A percentile compares a stretch with the other conserved stretches of the same genome.
Evolutionary conservation across 768 basidiomycete species (phyloP).

Genomic region (Porpolomopsis calyptriformis): DNA sequence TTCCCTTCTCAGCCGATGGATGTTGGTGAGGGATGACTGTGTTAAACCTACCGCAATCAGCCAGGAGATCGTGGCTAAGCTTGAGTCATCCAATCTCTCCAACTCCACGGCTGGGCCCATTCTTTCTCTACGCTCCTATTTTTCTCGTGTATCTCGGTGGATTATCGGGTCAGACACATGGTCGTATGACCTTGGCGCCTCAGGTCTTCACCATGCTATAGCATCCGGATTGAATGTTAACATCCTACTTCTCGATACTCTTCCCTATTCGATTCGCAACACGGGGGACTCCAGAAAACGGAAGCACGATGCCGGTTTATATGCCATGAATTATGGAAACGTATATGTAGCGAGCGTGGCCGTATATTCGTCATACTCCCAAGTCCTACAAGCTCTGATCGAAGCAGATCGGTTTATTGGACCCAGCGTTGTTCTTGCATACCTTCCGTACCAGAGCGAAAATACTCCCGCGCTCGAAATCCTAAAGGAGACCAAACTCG

Average conservation of each 20-base stretch:
- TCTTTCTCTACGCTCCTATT: conserved; percentile 47
- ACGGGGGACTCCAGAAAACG: conserved; percentile 59
- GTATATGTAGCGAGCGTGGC: conserved; percentile 94
- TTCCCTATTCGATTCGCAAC: conserved; percentile 77
- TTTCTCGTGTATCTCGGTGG: conserved; percentile 74
- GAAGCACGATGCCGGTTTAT: conserved; percentile 94
- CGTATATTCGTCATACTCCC: conserved; percentile 90
- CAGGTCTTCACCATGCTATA: conserved; percentile 90
- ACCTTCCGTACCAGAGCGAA: conserved; percentile 82
- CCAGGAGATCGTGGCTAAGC: conserved; percentile 40
- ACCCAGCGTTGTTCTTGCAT: conserved; percentile 86
- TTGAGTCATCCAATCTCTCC: conserved; percentile 31
- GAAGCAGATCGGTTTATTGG: conserved; percentile 89
- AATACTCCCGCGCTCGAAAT: conserved; percentile 72
- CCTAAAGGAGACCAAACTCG: conserved; percentile 95
- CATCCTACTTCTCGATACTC: conserved; percentile 87
- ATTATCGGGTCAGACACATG: conserved; percentile 98
- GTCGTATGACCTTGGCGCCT: conserved; percentile 94
- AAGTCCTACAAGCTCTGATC: conserved; percentile 81
- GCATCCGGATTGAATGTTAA: conserved; percentile 89
- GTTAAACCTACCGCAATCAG: conserved; percentile 50
- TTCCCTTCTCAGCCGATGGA: conserved; percentile 68
- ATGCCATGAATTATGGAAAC: conserved; percentile 97
- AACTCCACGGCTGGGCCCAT: conserved; percentile 44
- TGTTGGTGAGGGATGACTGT: conserved; percentile 62